Conservation (phyloP, 441 rosid genomes). For the Gossypium trilobum region DNA sequence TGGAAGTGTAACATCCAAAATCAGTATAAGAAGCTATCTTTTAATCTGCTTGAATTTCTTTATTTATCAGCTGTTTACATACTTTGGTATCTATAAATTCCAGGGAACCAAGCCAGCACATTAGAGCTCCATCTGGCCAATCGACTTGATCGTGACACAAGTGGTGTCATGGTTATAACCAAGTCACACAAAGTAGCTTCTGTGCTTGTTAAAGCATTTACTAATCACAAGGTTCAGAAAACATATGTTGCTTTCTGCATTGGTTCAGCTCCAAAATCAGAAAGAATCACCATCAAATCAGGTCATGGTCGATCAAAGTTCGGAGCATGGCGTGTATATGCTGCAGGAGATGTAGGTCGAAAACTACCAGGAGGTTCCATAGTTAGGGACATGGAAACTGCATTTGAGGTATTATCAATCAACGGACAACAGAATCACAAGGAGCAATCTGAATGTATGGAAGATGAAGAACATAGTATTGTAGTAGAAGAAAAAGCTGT, state of each 20-base stretch:
- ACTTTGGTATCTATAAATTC: constrained; percentile 11
- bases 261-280: constrained; percentile 60
- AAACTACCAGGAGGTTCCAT: constrained; percentile 69
- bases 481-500: constrained; percentile 41
- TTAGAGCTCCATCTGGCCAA: constrained; percentile 68
- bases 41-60: neutral
- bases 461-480: constrained; percentile 24
- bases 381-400: constrained; percentile 76
- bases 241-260: constrained; percentile 65
- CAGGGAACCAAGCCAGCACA: constrained; percentile 20
- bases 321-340: constrained; percentile 86
- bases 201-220: constrained; percentile 70
- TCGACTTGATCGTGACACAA: constrained; percentile 9
- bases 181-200: constrained; percentile 70
- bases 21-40: neutral
- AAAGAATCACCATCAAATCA: constrained; percentile 51
- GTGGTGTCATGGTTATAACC: constrained; percentile 9
- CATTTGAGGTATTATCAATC: constrained; percentile 54
- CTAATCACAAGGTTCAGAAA: constrained; percentile 62
- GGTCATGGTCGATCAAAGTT: constrained; percentile 92
- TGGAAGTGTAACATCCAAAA: neutral
- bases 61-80: constrained; percentile 7
- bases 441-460: constrained; percentile 21
- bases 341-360: constrained; percentile 59
- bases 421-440: constrained; percentile 30